Evolutionary conservation across 2,329 filamentous ascomycete species (phyloP).

Genomic region (Zymoseptoria ardabiliae): DNA sequence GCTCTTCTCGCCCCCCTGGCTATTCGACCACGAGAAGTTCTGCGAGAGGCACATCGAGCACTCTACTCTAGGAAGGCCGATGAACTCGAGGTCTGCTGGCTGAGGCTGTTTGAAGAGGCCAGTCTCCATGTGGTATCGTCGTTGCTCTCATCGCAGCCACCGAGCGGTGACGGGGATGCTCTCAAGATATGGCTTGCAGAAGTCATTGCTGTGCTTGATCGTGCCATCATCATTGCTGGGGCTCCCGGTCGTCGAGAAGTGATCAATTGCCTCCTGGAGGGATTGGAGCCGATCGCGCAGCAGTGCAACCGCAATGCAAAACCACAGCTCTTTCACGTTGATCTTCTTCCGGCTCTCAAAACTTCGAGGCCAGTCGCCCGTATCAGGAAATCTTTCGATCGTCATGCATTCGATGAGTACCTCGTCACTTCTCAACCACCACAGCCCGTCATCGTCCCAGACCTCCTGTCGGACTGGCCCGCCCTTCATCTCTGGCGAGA

Average conservation of each 20-base stretch:
- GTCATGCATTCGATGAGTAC: slow-evolving; percentile 26
- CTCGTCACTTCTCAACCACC: slow-evolving; percentile 13
- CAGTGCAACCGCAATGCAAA: neutral
- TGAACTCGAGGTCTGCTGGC: slow-evolving; percentile 61
- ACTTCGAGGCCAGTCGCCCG: slow-evolving; percentile 8
- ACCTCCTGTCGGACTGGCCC: slow-evolving; percentile 65
- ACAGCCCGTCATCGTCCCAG: slow-evolving; percentile 61
- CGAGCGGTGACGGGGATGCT: neutral
- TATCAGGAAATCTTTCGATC: slow-evolving; percentile 6
- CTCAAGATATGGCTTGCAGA: slow-evolving; percentile 15
- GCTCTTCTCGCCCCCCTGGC: slow-evolving; percentile 33
- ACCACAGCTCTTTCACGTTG: slow-evolving; percentile 8
- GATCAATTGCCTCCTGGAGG: slow-evolving; percentile 44
- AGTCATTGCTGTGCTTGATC: slow-evolving; percentile 63
- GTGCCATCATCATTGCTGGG: slow-evolving; percentile 67
- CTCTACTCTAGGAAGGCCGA: slow-evolving; percentile 65
- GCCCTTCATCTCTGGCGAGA: slow-evolving; percentile 68
- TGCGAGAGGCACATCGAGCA: slow-evolving; percentile 54
- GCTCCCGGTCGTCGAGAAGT: slow-evolving; percentile 49
- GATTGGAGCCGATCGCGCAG: slow-evolving; percentile 34
- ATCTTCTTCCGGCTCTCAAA: slow-evolving; percentile 6
- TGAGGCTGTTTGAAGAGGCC: slow-evolving; percentile 63
- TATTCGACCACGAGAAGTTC: slow-evolving; percentile 43
- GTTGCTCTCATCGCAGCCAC: slow-evolving; percentile 10
- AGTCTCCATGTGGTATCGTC: slow-evolving; percentile 54